phyloP scores from a whole-genome alignment of 441 rosid species.

The Melastoma candidum region DNA sequence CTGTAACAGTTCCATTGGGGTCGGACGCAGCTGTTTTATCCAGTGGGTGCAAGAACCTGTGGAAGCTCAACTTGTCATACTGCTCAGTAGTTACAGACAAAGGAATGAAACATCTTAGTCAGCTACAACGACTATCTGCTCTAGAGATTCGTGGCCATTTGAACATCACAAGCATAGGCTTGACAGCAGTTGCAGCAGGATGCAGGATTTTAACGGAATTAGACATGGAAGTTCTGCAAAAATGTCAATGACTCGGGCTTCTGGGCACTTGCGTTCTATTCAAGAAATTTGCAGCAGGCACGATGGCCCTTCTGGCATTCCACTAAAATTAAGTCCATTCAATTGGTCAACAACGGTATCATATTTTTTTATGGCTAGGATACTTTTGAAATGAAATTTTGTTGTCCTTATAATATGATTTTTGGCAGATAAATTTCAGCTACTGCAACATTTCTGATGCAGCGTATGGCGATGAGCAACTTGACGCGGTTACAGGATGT shows the following conservation, averaged over 20 bases:
- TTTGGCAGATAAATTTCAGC: slow-evolving; percentile 76
- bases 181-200: slow-evolving; percentile 47
- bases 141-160: slow-evolving; percentile 60
- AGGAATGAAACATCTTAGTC: slow-evolving; percentile 46
- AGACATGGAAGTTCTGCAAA: slow-evolving; percentile 62
- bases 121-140: slow-evolving; percentile 45
- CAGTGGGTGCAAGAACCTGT: slow-evolving; percentile 66
- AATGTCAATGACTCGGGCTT: slow-evolving; percentile 71
- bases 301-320: not conserved
- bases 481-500: slow-evolving; percentile 75
- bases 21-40: slow-evolving; percentile 72
- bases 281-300: slow-evolving; percentile 79
- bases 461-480: slow-evolving; percentile 61
- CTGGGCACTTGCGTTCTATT: slow-evolving; percentile 60
- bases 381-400: too few relatives aligned
- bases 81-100: slow-evolving; percentile 53
- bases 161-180: slow-evolving; percentile 52
- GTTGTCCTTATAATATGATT: not conserved
- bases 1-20: slow-evolving; percentile 41
- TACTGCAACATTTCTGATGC: slow-evolving; percentile 43
- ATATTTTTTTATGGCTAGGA: too few relatives aligned
- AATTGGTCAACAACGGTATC: not conserved
- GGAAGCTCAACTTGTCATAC: slow-evolving; percentile 67
- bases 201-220: slow-evolving; percentile 51
- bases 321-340: not conserved